phyloP scores from a whole-genome alignment of 179 eudicot species.

The Patellifolia procumbens region DNA sequence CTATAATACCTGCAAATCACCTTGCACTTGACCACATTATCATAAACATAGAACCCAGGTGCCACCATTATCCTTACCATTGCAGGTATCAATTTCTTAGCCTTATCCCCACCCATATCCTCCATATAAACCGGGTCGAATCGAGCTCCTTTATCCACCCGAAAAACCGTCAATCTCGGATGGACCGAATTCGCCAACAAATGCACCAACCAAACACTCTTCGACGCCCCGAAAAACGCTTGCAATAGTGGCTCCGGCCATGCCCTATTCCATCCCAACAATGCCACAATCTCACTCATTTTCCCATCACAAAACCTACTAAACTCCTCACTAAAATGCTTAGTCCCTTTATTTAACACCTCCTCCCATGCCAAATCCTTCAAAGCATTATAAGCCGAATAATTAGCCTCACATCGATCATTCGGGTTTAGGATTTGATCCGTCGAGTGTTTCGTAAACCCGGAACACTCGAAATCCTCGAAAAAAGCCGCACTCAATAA shows the following conservation, averaged over 20 bases:
- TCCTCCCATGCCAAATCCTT: slow-evolving; percentile 77
- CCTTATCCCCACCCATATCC: slow-evolving; percentile 65
- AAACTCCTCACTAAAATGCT: slow-evolving; percentile 84
- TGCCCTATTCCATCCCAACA: slow-evolving; percentile 83
- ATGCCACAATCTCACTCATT: slow-evolving; percentile 82
- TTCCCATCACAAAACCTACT: slow-evolving; percentile 87
- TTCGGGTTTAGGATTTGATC: slow-evolving; percentile 63
- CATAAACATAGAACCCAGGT: slow-evolving; percentile 89
- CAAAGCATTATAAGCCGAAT: slow-evolving; percentile 38
- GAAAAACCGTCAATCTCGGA: slow-evolving; percentile 59
- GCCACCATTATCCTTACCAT: slow-evolving; percentile 81
- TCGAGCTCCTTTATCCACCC: slow-evolving; percentile 62
- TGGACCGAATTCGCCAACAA: slow-evolving; percentile 83
- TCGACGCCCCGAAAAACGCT: slow-evolving; percentile 79
- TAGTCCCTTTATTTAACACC: slow-evolving; percentile 77
- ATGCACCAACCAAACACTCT: slow-evolving; percentile 84
- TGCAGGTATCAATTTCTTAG: slow-evolving; percentile 50
- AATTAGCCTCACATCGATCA: slow-evolving; percentile 52
- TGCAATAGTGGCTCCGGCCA: slow-evolving; percentile 93
- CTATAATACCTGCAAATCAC: slow-evolving; percentile 77
- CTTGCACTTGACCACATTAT: slow-evolving; percentile 93
- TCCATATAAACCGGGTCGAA: slow-evolving; percentile 91
- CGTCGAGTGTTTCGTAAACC: slow-evolving; percentile 20
- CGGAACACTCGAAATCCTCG: slow-evolving; percentile 59
- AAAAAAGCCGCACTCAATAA: slow-evolving; percentile 54